Evolutionary conservation across 768 basidiomycete species (phyloP).

Genomic region (Mycena latifolia): DNA sequence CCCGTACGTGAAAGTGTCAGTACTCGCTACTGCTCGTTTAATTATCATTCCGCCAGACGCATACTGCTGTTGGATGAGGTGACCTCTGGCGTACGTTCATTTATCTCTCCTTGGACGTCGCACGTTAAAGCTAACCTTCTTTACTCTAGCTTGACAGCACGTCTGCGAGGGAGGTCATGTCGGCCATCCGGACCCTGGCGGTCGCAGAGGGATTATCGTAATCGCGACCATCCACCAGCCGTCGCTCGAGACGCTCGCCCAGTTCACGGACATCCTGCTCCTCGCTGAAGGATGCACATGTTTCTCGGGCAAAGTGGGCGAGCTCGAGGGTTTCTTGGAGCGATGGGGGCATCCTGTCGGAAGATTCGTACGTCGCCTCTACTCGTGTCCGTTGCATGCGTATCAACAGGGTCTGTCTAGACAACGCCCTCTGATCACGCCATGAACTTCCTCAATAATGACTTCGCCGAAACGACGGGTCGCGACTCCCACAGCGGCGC

Average conservation of each 20-base stretch:
- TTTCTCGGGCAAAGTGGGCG: conserved; percentile 57
- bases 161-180: conserved; percentile 56
- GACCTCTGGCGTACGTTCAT: conserved; percentile 58
- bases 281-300: conserved; percentile 65
- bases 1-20: conserved; percentile 56
- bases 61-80: conserved; percentile 76
- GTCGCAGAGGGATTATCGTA: conserved; percentile 63
- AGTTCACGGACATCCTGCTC: conserved; percentile 71
- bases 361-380: conserved; percentile 45
- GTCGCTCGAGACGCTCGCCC: conserved; percentile 66
- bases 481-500: conserved; percentile 34
- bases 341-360: conserved; percentile 54
- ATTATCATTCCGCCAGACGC: conserved; percentile 45
- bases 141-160: conserved; percentile 60
- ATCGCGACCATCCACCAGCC: conserved; percentile 81
- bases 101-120: not conserved
- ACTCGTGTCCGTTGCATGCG: no score
- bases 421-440: conserved; percentile 74
- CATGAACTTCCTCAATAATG: conserved; percentile 67
- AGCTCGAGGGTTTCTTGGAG: conserved; percentile 54
- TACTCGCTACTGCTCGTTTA: not conserved
- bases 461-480: conserved; percentile 48
- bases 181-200: conserved; percentile 58
- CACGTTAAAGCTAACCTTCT: not conserved
- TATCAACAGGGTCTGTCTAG: no score